Percentiles rank a stretch among this genome's conserved stretches.
Evolutionary conservation across 192 early-diverging fungal genomes (phyloP).

Genomic region (Rhizophagus clarus): DNA sequence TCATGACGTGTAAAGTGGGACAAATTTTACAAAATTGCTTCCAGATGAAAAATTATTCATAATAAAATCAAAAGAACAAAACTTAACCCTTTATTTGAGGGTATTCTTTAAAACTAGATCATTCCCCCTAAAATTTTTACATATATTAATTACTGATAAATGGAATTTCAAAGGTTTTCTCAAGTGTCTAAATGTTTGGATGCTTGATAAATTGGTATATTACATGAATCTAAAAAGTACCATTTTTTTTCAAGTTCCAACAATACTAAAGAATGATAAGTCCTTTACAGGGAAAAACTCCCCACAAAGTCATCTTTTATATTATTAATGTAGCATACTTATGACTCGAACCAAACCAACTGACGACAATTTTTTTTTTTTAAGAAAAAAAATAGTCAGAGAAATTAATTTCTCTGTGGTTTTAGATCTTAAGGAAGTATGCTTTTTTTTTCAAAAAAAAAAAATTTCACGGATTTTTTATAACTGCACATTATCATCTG

Average conservation of each 20-base stretch:
- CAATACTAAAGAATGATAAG: neutral
- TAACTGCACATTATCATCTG: neutral
- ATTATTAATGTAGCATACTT: constrained; percentile 7
- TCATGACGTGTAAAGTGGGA: too few species aligned
- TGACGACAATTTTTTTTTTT: neutral
- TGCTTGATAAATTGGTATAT: neutral
- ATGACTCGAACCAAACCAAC: constrained; percentile 7
- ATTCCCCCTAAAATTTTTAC: too few species aligned
- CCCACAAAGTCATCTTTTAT: neutral
- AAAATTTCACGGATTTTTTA: neutral
- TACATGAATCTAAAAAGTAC: neutral
- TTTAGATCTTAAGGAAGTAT: constrained; percentile 8
- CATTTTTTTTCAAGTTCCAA: neutral
- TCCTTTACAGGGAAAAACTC: neutral
- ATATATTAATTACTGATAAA: too few species aligned
- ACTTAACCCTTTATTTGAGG: too few species aligned
- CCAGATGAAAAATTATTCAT: too few species aligned
- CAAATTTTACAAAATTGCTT: too few species aligned
- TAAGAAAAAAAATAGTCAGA: neutral
- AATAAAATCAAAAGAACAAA: too few species aligned
- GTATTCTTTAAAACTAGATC: too few species aligned
- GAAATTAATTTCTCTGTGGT: neutral
- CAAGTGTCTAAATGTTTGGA: neutral
- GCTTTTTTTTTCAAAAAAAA: neutral
- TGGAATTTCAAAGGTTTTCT: too few species aligned